Conservation (phyloP, 148 eudicot genomes). For the Nepenthes gracilis region DNA sequence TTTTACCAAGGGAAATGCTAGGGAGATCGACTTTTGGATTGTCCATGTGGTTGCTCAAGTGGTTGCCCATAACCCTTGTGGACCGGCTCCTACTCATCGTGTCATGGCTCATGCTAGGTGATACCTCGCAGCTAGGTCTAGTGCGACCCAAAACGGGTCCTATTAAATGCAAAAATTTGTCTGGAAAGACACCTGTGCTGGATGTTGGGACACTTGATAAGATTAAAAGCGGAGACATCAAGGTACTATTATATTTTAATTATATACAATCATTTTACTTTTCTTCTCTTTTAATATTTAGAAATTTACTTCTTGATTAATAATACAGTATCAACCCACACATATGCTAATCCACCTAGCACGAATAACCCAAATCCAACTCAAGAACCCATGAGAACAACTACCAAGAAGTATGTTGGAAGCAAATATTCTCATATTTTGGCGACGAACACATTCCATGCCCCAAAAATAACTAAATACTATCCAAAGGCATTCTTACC, state of each 20-base stretch:
- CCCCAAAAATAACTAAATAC: no score
- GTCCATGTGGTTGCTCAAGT: constrained; percentile 79
- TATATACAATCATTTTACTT: no score
- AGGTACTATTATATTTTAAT: constrained; percentile 25
- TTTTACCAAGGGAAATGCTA: constrained; percentile 72
- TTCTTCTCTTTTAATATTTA: no score
- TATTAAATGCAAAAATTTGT: constrained; percentile 49
- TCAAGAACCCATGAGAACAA: no score
- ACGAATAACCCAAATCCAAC: no score
- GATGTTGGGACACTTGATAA: constrained; percentile 81
- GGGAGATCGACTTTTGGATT: constrained; percentile 79
- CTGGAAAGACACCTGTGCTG: constrained; percentile 76
- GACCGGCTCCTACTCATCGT: constrained; percentile 38
- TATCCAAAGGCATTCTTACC: no score
- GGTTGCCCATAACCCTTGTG: constrained; percentile 63
- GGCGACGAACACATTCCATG: no score
- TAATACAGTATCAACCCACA: no score
- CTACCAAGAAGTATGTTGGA: no score
- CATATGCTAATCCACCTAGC: no score
- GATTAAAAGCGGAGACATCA: constrained; percentile 69
- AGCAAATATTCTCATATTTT: no score
- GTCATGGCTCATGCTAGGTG: constrained; percentile 52
- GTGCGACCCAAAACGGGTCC: constrained; percentile 55
- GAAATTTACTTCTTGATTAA: no score
- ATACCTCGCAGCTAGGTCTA: constrained; percentile 46